Evolutionary conservation across 371 early-diverging fungal species (phyloP).

Genomic region (Mortierella sp.): DNA sequence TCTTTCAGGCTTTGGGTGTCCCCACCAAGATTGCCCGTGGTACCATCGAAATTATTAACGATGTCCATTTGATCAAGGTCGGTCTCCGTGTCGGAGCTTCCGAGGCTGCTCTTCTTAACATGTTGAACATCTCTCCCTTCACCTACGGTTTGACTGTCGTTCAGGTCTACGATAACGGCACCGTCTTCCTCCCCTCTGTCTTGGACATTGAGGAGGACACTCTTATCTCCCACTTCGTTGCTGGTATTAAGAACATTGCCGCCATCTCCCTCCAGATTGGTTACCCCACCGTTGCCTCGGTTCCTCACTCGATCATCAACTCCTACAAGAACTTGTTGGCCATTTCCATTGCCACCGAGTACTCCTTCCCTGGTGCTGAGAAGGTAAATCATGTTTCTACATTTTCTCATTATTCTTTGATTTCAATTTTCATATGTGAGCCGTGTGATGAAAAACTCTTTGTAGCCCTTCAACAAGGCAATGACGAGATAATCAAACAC

Average conservation of each 20-base stretch:
- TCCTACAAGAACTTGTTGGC: slow-evolving; percentile 97
- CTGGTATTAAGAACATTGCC: slow-evolving; percentile 91
- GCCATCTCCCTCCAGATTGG: slow-evolving; percentile 95
- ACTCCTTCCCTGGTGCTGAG: slow-evolving; percentile 94
- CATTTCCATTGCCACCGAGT: slow-evolving; percentile 93
- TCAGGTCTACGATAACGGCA: slow-evolving; percentile 96
- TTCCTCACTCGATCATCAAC: slow-evolving; percentile 97
- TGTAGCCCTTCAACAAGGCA: slow-evolving; percentile 52
- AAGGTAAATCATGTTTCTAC: slow-evolving; percentile 67
- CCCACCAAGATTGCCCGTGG: slow-evolving; percentile 99
- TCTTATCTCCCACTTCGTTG: slow-evolving; percentile 84
- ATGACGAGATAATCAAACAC: slow-evolving; percentile 71
- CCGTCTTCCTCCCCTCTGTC: slow-evolving; percentile 90
- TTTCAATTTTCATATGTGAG: slow-evolving; percentile 23
- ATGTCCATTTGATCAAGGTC: slow-evolving; percentile 92
- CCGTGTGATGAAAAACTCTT: slow-evolving; percentile 64
- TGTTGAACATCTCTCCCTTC: slow-evolving; percentile 99
- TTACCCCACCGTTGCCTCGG: slow-evolving; percentile 96
- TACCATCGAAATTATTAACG: slow-evolving; percentile 99
- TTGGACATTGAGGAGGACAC: slow-evolving; percentile 94
- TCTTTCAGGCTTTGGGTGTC: slow-evolving; percentile 99
- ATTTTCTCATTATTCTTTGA: slow-evolving; percentile 5
- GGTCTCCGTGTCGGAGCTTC: slow-evolving; percentile 99
- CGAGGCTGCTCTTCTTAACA: slow-evolving; percentile 98
- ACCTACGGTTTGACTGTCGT: slow-evolving; percentile 98